Base-by-base conservation (phyloP, 169 alveolate genomes). In the Plasmodium cynomolgi region DNA sequence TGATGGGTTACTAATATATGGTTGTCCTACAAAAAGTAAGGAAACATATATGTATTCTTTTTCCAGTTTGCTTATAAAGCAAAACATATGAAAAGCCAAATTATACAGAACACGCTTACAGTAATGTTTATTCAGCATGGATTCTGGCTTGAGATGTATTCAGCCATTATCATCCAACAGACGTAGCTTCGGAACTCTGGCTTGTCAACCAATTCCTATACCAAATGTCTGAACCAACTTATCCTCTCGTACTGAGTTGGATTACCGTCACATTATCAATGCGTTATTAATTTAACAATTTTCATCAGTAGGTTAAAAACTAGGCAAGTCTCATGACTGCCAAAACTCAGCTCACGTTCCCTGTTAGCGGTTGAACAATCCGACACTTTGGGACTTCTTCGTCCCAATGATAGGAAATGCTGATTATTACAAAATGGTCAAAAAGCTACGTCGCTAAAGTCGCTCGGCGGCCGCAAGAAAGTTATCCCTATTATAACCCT, bases 111-210 rank as follows among this genome's bases (percentile, higher is more conserved):
- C 62, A 50, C 62, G 26, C 62, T 4, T 73, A 84, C 79, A 47
- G 85, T 85, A 85, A 74, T 74, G 93, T 85, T 39, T 68, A 85
- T 74, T 75, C 83, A 41, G 98, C 96, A 96, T 97, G 97, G 98
- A 93, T 97, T 97, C 98, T 95, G 98, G 94, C 98, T 97, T 96
- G 17, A 97, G 97, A 97, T 97, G 97, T 97, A 97, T 97, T 96
- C 98, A 96, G 98, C 95, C 97, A 96, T 97, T 96, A 96, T 37
- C 44, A 37, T 96, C 97, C 97, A 96, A 96, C 98, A 96, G 97
- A 95, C 97, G 96, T 96, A 97, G 98, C 98, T 96, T 96, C 97
- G 97, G 97, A 93, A 96, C 98, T 95, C 97, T 95, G 96, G 97
- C 96, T 97, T 92, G 95, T 97, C 98, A 97, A 97, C 96, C 86